Percentiles rank a stretch among this genome's conserved stretches.
Evolutionary conservation across 495 filamentous ascomycete genomes (phyloP).

Genomic region (Tuber brumale): DNA sequence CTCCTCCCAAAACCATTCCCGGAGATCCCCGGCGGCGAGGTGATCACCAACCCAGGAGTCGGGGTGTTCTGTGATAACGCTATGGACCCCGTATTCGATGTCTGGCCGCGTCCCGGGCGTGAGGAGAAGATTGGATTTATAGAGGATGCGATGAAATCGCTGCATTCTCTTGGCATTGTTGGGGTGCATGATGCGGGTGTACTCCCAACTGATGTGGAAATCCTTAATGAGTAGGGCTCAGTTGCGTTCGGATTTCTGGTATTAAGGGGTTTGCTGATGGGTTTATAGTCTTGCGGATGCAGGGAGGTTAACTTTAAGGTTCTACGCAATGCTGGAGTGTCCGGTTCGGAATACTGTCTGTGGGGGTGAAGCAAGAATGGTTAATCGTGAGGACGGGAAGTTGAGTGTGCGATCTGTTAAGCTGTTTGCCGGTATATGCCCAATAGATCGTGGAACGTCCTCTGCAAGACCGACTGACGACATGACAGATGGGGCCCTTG

Average conservation of each 20-base stretch:
- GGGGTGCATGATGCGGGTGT: constrained; percentile 60
- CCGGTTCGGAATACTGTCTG: constrained; percentile 56
- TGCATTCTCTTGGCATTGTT: constrained; percentile 57
- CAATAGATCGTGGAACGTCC: background rate
- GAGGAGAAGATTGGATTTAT: constrained; percentile 49
- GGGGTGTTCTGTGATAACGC: constrained; percentile 68
- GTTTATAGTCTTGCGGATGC: constrained; percentile 41
- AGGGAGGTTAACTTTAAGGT: constrained; percentile 52
- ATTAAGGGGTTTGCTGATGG: background rate
- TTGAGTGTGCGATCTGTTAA: constrained; percentile 53
- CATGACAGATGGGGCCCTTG: constrained; percentile 55
- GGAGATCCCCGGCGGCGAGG: constrained; percentile 54
- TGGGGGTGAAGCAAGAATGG: constrained; percentile 36
- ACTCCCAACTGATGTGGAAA: constrained; percentile 47
- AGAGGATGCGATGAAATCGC: constrained; percentile 51
- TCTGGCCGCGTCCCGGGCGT: constrained; percentile 51
- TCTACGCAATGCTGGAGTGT: constrained; percentile 62
- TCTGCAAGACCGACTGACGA: constrained; percentile 6
- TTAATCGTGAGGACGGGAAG: constrained; percentile 45
- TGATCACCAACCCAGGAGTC: constrained; percentile 51
- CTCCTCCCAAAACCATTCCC: constrained; percentile 51
- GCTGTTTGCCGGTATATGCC: constrained; percentile 51
- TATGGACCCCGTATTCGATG: constrained; percentile 53
- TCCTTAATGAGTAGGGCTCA: constrained; percentile 45
- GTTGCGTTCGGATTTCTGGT: too few species aligned